phyloP scores from a whole-genome alignment of 768 basidiomycete species.

The Trametes cinnabarina region DNA sequence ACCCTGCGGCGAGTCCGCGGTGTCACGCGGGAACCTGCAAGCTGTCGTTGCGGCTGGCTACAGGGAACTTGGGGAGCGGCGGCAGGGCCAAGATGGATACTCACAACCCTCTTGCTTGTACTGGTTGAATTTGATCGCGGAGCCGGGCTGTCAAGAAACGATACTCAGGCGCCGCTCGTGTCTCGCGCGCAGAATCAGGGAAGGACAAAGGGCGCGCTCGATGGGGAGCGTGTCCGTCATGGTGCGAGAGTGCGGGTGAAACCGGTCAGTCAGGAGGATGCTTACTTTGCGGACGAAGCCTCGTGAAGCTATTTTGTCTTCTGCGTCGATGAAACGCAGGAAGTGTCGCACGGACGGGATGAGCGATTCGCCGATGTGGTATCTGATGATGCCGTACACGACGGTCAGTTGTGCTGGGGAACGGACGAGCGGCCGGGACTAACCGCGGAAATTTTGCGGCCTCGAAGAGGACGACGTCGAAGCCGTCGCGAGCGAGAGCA shows the following conservation, averaged over 20 bases:
- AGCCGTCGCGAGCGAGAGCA: slow-evolving; percentile 54
- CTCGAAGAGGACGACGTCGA: slow-evolving; percentile 57
- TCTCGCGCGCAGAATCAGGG: neutral
- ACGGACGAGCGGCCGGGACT: neutral
- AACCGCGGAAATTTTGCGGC: slow-evolving; percentile 55
- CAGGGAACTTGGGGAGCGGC: neutral
- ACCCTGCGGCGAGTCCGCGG: neutral
- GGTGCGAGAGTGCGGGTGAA: neutral
- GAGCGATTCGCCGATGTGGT: slow-evolving; percentile 49
- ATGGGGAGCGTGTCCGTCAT: neutral
- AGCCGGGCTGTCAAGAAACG: slow-evolving; percentile 46
- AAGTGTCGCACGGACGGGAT: slow-evolving; percentile 52
- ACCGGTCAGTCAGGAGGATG: neutral
- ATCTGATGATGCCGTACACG: slow-evolving; percentile 28
- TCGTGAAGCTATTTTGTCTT: slow-evolving; percentile 39
- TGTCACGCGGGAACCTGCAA: too few relatives aligned
- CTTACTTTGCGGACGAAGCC: slow-evolving; percentile 51
- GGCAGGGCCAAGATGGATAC: slow-evolving; percentile 24
- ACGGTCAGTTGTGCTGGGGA: too few relatives aligned
- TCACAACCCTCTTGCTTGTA: slow-evolving; percentile 56
- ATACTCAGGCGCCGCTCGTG: neutral
- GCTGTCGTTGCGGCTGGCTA: too few relatives aligned
- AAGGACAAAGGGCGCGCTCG: neutral
- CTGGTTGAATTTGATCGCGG: slow-evolving; percentile 57
- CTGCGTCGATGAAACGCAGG: slow-evolving; percentile 50